Evolutionary conservation across 2,329 filamentous ascomycete genomes (phyloP), one percentile per base, ranked within the genome.

Genomic region (Geoglossum cookeanum): DNA sequence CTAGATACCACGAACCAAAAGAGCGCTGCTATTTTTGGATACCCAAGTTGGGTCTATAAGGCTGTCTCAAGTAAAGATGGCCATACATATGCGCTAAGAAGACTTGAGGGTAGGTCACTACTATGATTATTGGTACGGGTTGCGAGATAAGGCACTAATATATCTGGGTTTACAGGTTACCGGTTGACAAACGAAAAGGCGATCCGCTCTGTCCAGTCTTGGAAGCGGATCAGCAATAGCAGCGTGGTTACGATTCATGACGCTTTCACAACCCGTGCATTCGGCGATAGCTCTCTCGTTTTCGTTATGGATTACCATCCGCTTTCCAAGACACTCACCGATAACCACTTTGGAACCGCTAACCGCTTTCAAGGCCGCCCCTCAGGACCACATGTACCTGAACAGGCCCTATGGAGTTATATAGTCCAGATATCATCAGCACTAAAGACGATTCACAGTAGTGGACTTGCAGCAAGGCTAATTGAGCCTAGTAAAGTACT

Each of bases 281-380:
- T 98, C 68, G 87, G 88, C 57, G 92, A 97, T 68, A 94, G 87
- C 69, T 97, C 92, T 2, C 77, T 98, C 57, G 85, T 98, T 54
- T 85, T 98, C 65, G 89, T 94, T 29, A 92, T 88, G 60, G 88
- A 94, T 68, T 98, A 95, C 66, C 87, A 92, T 65, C 91, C 92
- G 0, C 76, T 92, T 22, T 87, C 91, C 1, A 94, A 92, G 69
- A 95, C 91, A 0, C 77, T 98, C 29, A 80, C 84, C 37, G 91
- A 97, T 65, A 80, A 86, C 64, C 87, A 96, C 65, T 81, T 89
- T 62, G 65, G 63, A 37, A 61, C 63, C 66, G 71, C 54, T 49
- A 59, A 58, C 58, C 63, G 59, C 62, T 65, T 68, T 67, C 62
- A 69, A 70, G 67, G 69, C 68, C 68, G 75, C 58, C 67, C 74